Percentiles rank a stretch among this genome's conserved stretches.
Evolutionary conservation across 1,284 basidiomycete species (phyloP).

Genomic region (Naganishia sp.): DNA sequence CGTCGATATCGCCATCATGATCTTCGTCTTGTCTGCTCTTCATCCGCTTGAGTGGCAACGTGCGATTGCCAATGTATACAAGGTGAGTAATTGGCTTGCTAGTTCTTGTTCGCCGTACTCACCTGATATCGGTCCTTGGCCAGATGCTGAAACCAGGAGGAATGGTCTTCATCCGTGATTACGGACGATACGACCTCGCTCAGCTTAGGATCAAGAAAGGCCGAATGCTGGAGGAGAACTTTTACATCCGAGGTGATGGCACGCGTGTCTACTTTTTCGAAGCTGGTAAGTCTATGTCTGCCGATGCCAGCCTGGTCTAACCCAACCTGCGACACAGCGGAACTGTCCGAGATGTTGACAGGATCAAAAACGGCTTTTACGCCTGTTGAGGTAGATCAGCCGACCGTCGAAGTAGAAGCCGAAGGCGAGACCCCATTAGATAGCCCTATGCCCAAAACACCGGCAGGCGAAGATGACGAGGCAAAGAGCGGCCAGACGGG

Average conservation of each 20-base stretch:
- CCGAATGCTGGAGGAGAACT: slow-evolving; percentile 85
- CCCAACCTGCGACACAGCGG: slow-evolving; percentile 59
- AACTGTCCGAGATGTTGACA: slow-evolving; percentile 76
- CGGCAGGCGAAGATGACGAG: slow-evolving; percentile 11
- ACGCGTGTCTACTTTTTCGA: slow-evolving; percentile 96
- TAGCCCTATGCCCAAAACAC: slow-evolving; percentile 27
- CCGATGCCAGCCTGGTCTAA: background rate
- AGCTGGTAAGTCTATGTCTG: slow-evolving; percentile 59
- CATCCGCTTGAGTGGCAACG: slow-evolving; percentile 89
- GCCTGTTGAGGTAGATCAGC: slow-evolving; percentile 47
- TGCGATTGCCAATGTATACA: slow-evolving; percentile 80
- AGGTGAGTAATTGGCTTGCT: slow-evolving; percentile 54
- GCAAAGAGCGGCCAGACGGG: background rate
- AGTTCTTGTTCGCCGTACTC: background rate
- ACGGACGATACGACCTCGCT: slow-evolving; percentile 89
- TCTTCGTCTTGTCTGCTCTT: slow-evolving; percentile 92
- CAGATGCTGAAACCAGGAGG: slow-evolving; percentile 90
- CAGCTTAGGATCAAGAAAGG: slow-evolving; percentile 90
- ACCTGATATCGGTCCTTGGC: background rate
- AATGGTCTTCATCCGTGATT: slow-evolving; percentile 83
- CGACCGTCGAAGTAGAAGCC: slow-evolving; percentile 31
- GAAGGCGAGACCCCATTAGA: slow-evolving; percentile 21
- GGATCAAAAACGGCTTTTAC: slow-evolving; percentile 54
- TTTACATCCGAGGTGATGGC: slow-evolving; percentile 93
- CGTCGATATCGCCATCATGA: slow-evolving; percentile 86